Conservation (phyloP, 2,329 filamentous ascomycete genomes). For the Diplodia intermedia region DNA sequence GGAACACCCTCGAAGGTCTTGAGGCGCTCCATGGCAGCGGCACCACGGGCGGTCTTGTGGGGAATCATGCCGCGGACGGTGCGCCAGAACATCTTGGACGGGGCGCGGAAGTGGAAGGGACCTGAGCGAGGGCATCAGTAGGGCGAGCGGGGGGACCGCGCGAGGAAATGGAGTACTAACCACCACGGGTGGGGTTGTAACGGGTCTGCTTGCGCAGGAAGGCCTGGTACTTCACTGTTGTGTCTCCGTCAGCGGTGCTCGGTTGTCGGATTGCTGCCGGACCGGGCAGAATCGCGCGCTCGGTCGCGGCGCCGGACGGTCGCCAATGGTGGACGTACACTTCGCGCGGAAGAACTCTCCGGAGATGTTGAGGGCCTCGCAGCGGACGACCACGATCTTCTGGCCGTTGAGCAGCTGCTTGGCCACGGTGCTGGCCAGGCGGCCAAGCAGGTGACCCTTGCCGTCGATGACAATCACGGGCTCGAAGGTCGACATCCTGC, state of each 20-base stretch:
- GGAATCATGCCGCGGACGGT: slow-evolving; percentile 99
- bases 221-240: slow-evolving; percentile 98
- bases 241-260: slow-evolving; percentile 54
- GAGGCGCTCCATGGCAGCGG: slow-evolving; percentile 94
- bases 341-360: slow-evolving; percentile 99
- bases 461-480: slow-evolving; percentile 94
- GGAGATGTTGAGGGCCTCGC: slow-evolving; percentile 99
- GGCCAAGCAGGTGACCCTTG: slow-evolving; percentile 99
- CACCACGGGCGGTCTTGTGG: slow-evolving; percentile 99
- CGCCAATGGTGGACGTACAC: slow-evolving; percentile 73
- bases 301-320: slow-evolving; percentile 3
- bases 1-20: slow-evolving; percentile 99
- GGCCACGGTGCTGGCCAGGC: slow-evolving; percentile 95
- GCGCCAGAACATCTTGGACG: slow-evolving; percentile 99
- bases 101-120: slow-evolving; percentile 99
- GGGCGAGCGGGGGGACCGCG: slow-evolving; percentile 13
- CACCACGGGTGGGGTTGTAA: slow-evolving; percentile 99
- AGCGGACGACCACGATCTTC: slow-evolving; percentile 99
- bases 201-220: slow-evolving; percentile 99
- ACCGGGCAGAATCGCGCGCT: slow-evolving; percentile 10
- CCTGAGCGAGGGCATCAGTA: slow-evolving; percentile 59
- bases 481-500: slow-evolving; percentile 71
- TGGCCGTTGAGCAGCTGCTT: slow-evolving; percentile 99
- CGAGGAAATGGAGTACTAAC: slow-evolving; percentile 61
- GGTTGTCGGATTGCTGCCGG: slow-evolving; percentile 39